Evolutionary conservation across 2,329 filamentous ascomycete genomes (phyloP), one percentile per base, ranked within the genome.

Genomic region (Fusarium avenaceum): DNA sequence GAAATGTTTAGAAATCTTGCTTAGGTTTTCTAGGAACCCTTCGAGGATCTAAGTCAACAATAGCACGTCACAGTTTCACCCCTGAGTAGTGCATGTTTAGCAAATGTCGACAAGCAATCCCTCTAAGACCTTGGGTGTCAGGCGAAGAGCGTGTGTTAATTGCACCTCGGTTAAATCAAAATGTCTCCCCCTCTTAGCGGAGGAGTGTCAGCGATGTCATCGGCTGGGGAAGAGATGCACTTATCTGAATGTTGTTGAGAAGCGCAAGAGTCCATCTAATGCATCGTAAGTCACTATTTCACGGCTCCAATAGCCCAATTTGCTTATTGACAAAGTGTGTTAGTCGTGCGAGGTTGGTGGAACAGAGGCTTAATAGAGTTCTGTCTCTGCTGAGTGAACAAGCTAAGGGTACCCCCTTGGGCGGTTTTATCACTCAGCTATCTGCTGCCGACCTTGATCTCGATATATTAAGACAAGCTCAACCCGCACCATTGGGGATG

Each of bases 91-190:
- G 35, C 17, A n/a, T 14, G 13, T 14, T 15, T 8, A 46, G 9
- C 4, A 19, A 44, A 63, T 63, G 48, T 46, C 43, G 2, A 15
- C 57, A n/a, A 28, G 40, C 17, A n/a, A 8, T 6, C 13, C 48
- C 24, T 19, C 57, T 1, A 63, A 44, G 7, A 4, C 20, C 13
- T 26, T 50, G 9, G 46, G 63, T 20, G 39, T 63, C 3, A 63
- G 50, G 38, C 64, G 63, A 6, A 67, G 63, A 33, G 63, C 63
- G 10, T 66, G 63, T 33, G 49, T 67, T 2, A 66, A 67, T 32
- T 66, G 63, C 22, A 67, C 63, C 2, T 47, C 57, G 14, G 63
- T 56, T 22, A 66, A 66, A 20, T 66, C 63, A 3, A 66, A 66
- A 63, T 66, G 63, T 3, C 19, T 57, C 26, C 63, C 63, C 22